Percentiles rank a stretch among this genome's conserved stretches.
Evolutionary conservation across 371 early-diverging fungal species (phyloP).

Genomic region (Funneliformis caledonium): DNA sequence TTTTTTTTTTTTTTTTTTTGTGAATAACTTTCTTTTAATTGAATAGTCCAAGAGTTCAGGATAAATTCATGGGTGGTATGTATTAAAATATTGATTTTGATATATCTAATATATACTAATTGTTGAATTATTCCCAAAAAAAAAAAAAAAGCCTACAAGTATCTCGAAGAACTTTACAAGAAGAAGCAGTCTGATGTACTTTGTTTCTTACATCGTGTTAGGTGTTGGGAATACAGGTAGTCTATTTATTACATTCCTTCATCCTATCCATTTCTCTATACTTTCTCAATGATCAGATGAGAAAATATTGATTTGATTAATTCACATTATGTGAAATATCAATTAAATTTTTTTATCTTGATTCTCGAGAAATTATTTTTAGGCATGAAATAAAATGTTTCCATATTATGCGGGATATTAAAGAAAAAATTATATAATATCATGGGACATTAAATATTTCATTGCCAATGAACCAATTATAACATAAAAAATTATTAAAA

Average conservation of each 20-base stretch:
- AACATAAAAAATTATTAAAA: conserved; percentile 26
- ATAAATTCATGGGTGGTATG: too few relatives aligned
- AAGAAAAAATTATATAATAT: not conserved
- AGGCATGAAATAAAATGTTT: conserved; percentile 39
- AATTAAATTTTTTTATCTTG: not conserved
- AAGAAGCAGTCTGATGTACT: conserved; percentile 99
- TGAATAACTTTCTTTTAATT: too few relatives aligned
- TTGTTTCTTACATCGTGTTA: conserved; percentile 97
- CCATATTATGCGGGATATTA: not conserved
- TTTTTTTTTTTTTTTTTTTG: too few relatives aligned
- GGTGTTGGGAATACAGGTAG: conserved; percentile 98
- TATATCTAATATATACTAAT: too few relatives aligned
- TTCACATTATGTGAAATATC: not conserved
- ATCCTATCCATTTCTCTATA: not conserved
- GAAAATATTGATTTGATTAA: not conserved
- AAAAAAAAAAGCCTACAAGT: conserved; percentile 81
- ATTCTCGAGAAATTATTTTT: not conserved
- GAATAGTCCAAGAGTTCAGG: too few relatives aligned
- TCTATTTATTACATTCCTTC: not conserved
- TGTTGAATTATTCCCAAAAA: not conserved
- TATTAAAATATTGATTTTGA: too few relatives aligned
- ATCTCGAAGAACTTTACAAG: conserved; percentile 97
- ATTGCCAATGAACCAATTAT: conserved; percentile 39
- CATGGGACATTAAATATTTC: conserved; percentile 33
- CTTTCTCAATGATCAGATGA: not conserved